Evolutionary conservation across 805 yeast species (phyloP).

Genomic region (Saccharomyces kudriavzevii): DNA sequence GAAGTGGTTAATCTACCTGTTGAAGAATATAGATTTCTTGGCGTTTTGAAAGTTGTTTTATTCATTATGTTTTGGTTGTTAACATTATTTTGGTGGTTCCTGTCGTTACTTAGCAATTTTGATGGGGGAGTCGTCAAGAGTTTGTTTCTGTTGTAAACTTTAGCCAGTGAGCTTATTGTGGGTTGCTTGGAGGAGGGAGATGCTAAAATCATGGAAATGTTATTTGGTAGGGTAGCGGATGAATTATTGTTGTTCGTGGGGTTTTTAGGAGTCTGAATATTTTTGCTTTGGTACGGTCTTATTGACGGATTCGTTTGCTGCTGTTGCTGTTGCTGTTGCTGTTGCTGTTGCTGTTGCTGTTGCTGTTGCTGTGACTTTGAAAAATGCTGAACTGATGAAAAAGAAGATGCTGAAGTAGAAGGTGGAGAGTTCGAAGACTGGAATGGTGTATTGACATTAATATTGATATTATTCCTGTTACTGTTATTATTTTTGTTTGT

Average conservation of each 20-base stretch:
- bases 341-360: conserved; percentile 3
- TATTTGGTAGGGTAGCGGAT: neutral
- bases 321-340: conserved; percentile 6
- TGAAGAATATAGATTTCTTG: conserved; percentile 6
- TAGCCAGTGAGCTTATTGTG: conserved; percentile 9
- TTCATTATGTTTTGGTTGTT: neutral
- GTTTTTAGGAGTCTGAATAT: neutral
- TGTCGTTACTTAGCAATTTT: conserved; percentile 13
- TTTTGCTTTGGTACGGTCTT: neutral
- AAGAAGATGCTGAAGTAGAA: conserved; percentile 7
- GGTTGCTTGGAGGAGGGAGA: conserved; percentile 13
- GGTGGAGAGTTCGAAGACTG: neutral
- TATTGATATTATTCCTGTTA: neutral
- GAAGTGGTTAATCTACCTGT: neutral
- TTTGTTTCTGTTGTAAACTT: conserved; percentile 9
- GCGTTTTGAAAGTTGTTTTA: conserved; percentile 18
- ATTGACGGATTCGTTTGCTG: neutral
- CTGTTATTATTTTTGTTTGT: neutral
- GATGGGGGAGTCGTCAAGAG: conserved; percentile 24
- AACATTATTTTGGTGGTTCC: neutral
- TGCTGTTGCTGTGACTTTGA: conserved; percentile 5
- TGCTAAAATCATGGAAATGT: conserved; percentile 4
- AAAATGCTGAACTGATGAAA: conserved; percentile 3
- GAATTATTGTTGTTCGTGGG: conserved; percentile 3
- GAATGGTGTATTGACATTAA: neutral